A percentile compares a stretch with the other conserved stretches of the same genome.
These are phyloP conservation scores for Solanum dulcamara DNA, from an alignment of 257 asterid species.

Conservation along the genomic window DNA sequence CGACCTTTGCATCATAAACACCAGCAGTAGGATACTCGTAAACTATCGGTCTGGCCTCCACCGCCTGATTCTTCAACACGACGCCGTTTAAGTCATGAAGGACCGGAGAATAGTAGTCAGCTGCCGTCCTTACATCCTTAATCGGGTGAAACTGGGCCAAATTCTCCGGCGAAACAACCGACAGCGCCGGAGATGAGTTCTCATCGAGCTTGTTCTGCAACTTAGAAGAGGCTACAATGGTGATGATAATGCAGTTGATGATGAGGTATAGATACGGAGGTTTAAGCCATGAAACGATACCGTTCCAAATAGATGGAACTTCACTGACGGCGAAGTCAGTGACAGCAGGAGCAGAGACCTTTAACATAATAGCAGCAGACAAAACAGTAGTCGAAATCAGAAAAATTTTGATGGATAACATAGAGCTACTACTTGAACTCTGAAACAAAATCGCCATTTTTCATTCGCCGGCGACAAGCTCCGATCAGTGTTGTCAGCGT, in stretches of 20 bases:
- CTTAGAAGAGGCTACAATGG: conserved; percentile 65
- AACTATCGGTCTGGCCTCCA: conserved; percentile 1
- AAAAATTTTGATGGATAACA: conserved; percentile 23
- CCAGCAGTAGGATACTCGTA: not conserved
- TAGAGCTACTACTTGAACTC: conserved; percentile 1
- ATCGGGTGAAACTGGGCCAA: not conserved
- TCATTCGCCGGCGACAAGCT: not conserved
- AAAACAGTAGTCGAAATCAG: conserved; percentile 45
- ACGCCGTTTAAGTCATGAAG: conserved; percentile 4
- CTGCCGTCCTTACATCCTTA: not conserved
- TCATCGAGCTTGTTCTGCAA: conserved; percentile 37
- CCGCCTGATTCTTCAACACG: conserved; percentile 2
- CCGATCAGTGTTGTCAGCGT: not conserved
- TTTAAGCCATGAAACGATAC: conserved; percentile 53
- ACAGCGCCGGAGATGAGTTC: not conserved
- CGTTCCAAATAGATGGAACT: conserved; percentile 52
- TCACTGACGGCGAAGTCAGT: conserved; percentile 40
- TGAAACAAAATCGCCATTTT: conserved; percentile 18
- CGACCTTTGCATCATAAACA: conserved; percentile 8
- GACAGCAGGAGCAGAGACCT: conserved; percentile 30
- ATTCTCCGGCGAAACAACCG: not conserved
- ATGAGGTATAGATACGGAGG: conserved; percentile 81
- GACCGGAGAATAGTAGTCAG: not conserved
- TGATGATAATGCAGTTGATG: conserved; percentile 69
- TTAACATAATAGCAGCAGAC: conserved; percentile 48